phyloP scores from a whole-genome alignment of 1,284 basidiomycete genomes.

The Ganoderma sinense region DNA sequence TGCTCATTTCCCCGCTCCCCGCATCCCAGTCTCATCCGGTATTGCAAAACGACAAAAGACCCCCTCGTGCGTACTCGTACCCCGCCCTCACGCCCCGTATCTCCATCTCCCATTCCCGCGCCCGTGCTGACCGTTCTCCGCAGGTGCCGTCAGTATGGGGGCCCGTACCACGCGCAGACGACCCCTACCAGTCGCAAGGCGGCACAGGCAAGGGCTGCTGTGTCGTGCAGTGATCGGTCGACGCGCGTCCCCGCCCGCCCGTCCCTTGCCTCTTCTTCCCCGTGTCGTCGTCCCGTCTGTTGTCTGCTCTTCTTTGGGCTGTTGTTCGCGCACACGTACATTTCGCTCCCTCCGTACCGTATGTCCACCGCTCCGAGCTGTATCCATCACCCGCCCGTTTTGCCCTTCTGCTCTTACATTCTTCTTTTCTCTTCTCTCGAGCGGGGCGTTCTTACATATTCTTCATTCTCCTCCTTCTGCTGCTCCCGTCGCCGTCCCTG shows the following conservation, averaged over 20 bases:
- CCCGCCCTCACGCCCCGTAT: slow-evolving; percentile 38
- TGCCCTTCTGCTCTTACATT: neutral
- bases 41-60: slow-evolving; percentile 46
- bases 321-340: slow-evolving; percentile 15
- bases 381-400: slow-evolving; percentile 14
- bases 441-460: slow-evolving; percentile 11
- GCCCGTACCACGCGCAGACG: slow-evolving; percentile 86
- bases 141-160: slow-evolving; percentile 95
- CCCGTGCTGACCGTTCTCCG: slow-evolving; percentile 42
- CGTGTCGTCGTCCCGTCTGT: slow-evolving; percentile 14
- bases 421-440: no score
- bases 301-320: slow-evolving; percentile 25
- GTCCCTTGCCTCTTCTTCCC: slow-evolving; percentile 12
- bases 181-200: slow-evolving; percentile 85
- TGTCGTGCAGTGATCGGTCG: slow-evolving; percentile 48
- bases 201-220: slow-evolving; percentile 68
- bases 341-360: slow-evolving; percentile 3
- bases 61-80: slow-evolving; percentile 51
- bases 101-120: neutral
- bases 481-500: neutral
- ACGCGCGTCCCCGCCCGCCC: slow-evolving; percentile 19
- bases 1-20: neutral
- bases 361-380: neutral
- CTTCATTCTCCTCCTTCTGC: slow-evolving; percentile 15
- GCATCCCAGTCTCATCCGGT: slow-evolving; percentile 80